phyloP scores from a whole-genome alignment of 1,139 yeast genomes.

The Eremothecium cymbalariae region DNA sequence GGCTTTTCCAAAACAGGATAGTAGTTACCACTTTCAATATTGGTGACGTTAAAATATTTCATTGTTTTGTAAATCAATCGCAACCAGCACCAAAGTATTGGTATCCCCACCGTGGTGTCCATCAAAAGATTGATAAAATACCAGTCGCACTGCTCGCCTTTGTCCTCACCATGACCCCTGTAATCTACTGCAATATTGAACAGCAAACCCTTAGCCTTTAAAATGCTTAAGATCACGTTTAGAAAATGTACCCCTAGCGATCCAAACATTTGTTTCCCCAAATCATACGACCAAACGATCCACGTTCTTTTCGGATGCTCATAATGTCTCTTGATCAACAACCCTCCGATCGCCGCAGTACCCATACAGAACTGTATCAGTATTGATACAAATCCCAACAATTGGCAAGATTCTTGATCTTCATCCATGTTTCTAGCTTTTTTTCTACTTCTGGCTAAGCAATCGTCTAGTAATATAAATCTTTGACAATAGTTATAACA shows the following conservation, averaged over 20 bases:
- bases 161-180: slow-evolving; percentile 27
- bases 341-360: slow-evolving; percentile 59
- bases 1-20: slow-evolving; percentile 14
- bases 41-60: slow-evolving; percentile 40
- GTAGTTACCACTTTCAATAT: slow-evolving; percentile 78
- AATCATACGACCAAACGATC: slow-evolving; percentile 85
- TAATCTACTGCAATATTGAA: neutral
- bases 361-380: slow-evolving; percentile 64
- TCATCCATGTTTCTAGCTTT: slow-evolving; percentile 17
- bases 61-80: slow-evolving; percentile 42
- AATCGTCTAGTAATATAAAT: too few species aligned
- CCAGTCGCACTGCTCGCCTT: slow-evolving; percentile 73
- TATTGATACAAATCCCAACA: slow-evolving; percentile 65
- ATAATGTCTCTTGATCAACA: slow-evolving; percentile 64
- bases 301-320: slow-evolving; percentile 84
- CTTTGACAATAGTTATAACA: too few species aligned
- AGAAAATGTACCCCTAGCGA: slow-evolving; percentile 76
- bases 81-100: slow-evolving; percentile 56
- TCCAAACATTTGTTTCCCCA: slow-evolving; percentile 80
- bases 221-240: slow-evolving; percentile 64
- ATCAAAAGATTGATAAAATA: slow-evolving; percentile 78
- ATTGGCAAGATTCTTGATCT: slow-evolving; percentile 42
- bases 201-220: slow-evolving; percentile 33
- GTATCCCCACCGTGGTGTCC: slow-evolving; percentile 95
- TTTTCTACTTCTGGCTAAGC: too few species aligned